Conservation (phyloP, 2,329 filamentous ascomycete species). For the Ascosphaera acerosa region DNA sequence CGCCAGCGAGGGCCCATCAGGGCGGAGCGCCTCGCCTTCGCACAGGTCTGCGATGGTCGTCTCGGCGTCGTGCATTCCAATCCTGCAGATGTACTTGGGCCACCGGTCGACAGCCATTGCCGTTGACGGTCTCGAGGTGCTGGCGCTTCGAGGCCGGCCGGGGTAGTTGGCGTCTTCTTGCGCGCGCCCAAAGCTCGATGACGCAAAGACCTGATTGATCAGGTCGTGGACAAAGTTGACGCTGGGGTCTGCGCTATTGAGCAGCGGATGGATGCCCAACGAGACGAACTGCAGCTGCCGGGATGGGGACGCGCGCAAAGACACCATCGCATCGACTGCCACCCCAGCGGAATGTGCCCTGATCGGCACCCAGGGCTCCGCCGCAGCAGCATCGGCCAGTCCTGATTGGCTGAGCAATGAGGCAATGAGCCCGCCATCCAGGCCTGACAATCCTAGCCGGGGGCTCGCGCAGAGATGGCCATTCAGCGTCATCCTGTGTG, state of each 20-base stretch:
- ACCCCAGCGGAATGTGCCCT: conserved; percentile 38
- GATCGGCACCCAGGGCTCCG: conserved; percentile 40
- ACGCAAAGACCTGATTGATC: conserved; percentile 49
- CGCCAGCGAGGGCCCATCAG: no score
- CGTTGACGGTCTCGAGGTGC: no score
- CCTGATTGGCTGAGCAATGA: no score
- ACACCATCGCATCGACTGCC: conserved; percentile 45
- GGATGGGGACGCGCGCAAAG: conserved; percentile 40
- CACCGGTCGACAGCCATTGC: conserved; percentile 48
- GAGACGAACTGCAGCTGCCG: conserved; percentile 60
- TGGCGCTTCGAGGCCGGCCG: no score
- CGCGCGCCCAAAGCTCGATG: conserved; percentile 46
- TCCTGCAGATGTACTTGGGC: conserved; percentile 70
- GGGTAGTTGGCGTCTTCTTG: conserved; percentile 25
- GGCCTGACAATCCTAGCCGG: no score
- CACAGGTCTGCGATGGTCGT: conserved; percentile 13
- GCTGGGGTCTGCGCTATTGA: conserved; percentile 21
- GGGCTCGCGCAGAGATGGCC: no score
- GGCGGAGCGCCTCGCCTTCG: no score
- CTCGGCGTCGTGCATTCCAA: conserved; percentile 24
- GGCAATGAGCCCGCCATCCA: no score
- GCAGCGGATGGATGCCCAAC: conserved; percentile 43
- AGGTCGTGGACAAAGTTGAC: conserved; percentile 47
- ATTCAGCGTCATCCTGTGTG: conserved; percentile 14
- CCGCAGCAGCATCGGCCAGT: conserved; percentile 21